These are phyloP conservation scores for Glycine tomentella DNA, from an alignment of 306 rosid genomes.

Conservation along the genomic window DNA sequence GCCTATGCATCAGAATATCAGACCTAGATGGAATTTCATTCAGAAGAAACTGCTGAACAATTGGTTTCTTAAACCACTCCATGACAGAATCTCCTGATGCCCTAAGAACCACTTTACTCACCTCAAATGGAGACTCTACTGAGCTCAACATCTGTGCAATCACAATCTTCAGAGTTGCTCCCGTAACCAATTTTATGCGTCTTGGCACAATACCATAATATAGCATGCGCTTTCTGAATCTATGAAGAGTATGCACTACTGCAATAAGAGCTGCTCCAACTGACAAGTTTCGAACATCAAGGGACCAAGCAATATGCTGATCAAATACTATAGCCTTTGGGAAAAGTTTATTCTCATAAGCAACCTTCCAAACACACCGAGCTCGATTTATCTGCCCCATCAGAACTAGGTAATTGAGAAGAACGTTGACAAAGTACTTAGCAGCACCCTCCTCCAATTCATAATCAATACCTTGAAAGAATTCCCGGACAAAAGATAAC, in stretches of 20 bases:
- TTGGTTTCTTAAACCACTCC: constrained; percentile 98
- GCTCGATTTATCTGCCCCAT: constrained; percentile 98
- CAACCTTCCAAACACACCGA: constrained; percentile 93
- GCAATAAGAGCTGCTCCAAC: constrained; percentile 95
- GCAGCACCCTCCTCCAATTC: constrained; percentile 97
- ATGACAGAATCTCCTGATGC: constrained; percentile 93
- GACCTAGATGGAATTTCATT: constrained; percentile 88
- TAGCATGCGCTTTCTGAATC: constrained; percentile 96
- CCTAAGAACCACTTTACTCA: constrained; percentile 92
- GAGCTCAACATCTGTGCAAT: constrained; percentile 86
- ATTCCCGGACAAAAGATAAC: constrained; percentile 83
- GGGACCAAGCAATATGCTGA: constrained; percentile 99
- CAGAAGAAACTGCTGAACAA: constrained; percentile 94
- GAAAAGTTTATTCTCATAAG: constrained; percentile 95
- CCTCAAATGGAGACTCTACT: constrained; percentile 96
- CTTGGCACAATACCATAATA: constrained; percentile 88
- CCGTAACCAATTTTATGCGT: constrained; percentile 90
- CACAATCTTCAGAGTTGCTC: constrained; percentile 90
- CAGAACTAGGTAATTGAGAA: constrained; percentile 92
- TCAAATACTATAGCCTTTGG: constrained; percentile 94
- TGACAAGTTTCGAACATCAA: constrained; percentile 91
- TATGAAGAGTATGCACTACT: constrained; percentile 89
- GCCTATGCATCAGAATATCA: constrained; percentile 89
- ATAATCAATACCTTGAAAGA: constrained; percentile 87
- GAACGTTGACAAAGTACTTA: constrained; percentile 88